Percentiles rank a stretch among this genome's conserved stretches.
Evolutionary conservation across 2,329 filamentous ascomycete genomes (phyloP).

Genomic region (Emydomyces testavorans): DNA sequence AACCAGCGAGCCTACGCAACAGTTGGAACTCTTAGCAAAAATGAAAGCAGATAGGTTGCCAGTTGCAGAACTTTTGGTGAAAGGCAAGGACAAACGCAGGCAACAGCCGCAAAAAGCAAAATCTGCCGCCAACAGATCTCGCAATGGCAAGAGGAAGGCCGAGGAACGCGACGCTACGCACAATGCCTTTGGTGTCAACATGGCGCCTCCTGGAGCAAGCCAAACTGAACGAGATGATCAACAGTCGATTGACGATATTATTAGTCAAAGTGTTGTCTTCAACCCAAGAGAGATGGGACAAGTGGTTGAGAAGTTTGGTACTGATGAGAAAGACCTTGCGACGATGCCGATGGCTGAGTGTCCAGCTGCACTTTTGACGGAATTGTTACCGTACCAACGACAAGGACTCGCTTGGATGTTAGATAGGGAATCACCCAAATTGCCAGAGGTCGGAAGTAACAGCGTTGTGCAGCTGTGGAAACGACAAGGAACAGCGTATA

Average conservation of each 20-base stretch:
- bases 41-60: constrained; percentile 58
- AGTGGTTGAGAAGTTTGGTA: constrained; percentile 58
- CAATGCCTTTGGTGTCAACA: constrained; percentile 27
- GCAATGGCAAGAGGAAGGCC: constrained; percentile 17
- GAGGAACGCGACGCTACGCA: constrained; percentile 20
- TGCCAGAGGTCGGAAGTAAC: constrained; percentile 48
- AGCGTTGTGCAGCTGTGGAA: constrained; percentile 71
- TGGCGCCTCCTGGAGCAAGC: constrained; percentile 22
- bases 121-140: constrained; percentile 27
- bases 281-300: constrained; percentile 54
- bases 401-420: constrained; percentile 74
- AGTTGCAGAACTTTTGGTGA: constrained; percentile 39
- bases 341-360: constrained; percentile 62
- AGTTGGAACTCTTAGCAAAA: constrained; percentile 45
- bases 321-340: constrained; percentile 57
- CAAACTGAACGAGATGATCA: constrained; percentile 2
- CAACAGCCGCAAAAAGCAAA: constrained; percentile 42
- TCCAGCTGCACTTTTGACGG: constrained; percentile 52
- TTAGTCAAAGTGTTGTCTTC: constrained; percentile 55
- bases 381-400: constrained; percentile 65
- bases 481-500: constrained; percentile 41
- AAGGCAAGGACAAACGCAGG: constrained; percentile 46
- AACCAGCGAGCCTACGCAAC: constrained; percentile 44
- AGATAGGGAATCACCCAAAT: constrained; percentile 57
- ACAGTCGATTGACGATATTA: constrained; percentile 50